Conservation (phyloP, 176 grass and related monocot species). For the Juncus effusus region DNA sequence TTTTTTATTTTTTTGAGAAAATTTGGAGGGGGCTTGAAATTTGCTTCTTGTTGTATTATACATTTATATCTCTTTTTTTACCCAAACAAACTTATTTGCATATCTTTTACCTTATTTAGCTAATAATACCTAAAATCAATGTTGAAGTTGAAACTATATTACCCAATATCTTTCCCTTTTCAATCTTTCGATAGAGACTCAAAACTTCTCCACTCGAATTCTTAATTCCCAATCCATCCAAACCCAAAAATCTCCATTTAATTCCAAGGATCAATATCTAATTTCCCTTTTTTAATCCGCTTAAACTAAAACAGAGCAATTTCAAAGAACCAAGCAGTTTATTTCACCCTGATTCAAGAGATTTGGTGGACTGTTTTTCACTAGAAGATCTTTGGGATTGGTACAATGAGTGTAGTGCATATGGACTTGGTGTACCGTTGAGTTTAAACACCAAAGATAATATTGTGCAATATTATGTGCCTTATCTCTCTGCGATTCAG, state of each 20-base stretch:
- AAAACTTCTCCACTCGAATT: too few species aligned
- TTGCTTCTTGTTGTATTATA: too few species aligned
- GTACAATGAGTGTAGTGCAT: conserved; percentile 48
- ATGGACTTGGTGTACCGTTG: conserved; percentile 44
- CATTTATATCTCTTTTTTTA: too few species aligned
- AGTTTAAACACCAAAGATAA: conserved; percentile 11
- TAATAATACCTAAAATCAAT: too few species aligned
- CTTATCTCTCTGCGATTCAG: conserved; percentile 65
- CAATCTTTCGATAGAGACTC: too few species aligned
- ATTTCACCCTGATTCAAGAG: conserved; percentile 36
- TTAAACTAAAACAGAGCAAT: conserved; percentile 28
- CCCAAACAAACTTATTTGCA: too few species aligned
- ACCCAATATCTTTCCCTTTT: neutral
- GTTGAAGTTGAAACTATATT: too few species aligned
- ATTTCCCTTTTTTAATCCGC: conserved; percentile 8
- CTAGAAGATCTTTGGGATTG: conserved; percentile 57
- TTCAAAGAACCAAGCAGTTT: conserved; percentile 36
- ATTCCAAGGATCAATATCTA: conserved; percentile 1
- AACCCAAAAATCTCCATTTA: neutral
- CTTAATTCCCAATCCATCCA: too few species aligned
- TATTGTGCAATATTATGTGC: conserved; percentile 52
- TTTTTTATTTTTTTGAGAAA: too few species aligned
- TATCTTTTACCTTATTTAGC: too few species aligned
- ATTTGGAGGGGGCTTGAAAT: too few species aligned
- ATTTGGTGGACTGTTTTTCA: conserved; percentile 42